Evolutionary conservation across 495 filamentous ascomycete species (phyloP).

Genomic region (Pyronema omphalodes): DNA sequence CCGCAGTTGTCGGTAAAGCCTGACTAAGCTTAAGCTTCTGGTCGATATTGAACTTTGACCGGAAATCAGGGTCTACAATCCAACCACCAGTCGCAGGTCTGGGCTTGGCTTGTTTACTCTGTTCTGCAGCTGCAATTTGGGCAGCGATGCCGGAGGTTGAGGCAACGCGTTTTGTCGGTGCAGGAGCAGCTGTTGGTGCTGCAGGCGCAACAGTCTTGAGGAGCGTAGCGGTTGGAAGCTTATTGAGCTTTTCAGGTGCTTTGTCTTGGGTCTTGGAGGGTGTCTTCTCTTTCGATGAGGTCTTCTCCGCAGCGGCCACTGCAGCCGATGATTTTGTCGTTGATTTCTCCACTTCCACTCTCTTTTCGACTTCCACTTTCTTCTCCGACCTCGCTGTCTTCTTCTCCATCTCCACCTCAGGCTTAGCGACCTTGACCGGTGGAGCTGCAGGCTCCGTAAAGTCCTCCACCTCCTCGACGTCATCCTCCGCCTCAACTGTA

Average conservation of each 20-base stretch:
- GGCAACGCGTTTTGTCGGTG: background rate
- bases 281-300: background rate
- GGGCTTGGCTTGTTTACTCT: background rate
- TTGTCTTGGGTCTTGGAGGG: no score
- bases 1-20: slow-evolving; percentile 5
- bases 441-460: background rate
- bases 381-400: background rate
- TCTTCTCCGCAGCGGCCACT: background rate
- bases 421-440: background rate
- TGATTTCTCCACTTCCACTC: slow-evolving; percentile 8
- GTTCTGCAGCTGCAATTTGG: background rate
- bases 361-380: background rate
- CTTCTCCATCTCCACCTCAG: slow-evolving; percentile 1
- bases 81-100: slow-evolving; percentile 6
- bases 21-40: slow-evolving; percentile 17
- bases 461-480: background rate
- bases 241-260: no score
- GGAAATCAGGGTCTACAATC: slow-evolving; percentile 22
- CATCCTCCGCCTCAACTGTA: background rate
- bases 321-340: background rate
- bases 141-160: background rate
- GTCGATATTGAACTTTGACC: slow-evolving; percentile 19
- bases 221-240: no score
- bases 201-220: no score
- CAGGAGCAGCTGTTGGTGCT: background rate